Evolutionary conservation across 2,329 filamentous ascomycete genomes (phyloP).

Genomic region (Aureobasidium sp.): DNA sequence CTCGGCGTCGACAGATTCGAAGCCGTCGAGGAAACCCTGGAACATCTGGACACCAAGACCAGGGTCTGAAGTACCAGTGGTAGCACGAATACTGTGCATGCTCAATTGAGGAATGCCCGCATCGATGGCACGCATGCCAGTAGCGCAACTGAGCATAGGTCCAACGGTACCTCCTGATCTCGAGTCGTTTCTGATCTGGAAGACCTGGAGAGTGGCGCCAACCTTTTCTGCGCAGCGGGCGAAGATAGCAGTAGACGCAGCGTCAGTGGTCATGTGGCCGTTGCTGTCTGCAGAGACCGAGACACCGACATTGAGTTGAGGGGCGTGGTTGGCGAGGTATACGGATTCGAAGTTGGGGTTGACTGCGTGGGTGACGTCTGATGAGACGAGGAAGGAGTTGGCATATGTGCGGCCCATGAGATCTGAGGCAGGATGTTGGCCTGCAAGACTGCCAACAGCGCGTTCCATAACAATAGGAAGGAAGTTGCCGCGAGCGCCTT

Average conservation of each 20-base stretch:
- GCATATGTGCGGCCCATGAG: slow-evolving; percentile 76
- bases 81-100: slow-evolving; percentile 90
- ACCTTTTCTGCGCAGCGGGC: slow-evolving; percentile 67
- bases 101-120: slow-evolving; percentile 84
- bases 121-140: slow-evolving; percentile 77
- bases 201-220: slow-evolving; percentile 67
- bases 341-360: slow-evolving; percentile 85
- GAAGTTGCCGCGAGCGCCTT: slow-evolving; percentile 86
- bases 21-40: slow-evolving; percentile 80
- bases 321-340: slow-evolving; percentile 80
- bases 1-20: slow-evolving; percentile 75
- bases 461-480: slow-evolving; percentile 73
- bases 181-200: slow-evolving; percentile 91
- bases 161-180: slow-evolving; percentile 91
- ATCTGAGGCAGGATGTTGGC: slow-evolving; percentile 36
- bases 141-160: slow-evolving; percentile 71
- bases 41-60: slow-evolving; percentile 83
- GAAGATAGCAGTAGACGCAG: slow-evolving; percentile 73
- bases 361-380: slow-evolving; percentile 87
- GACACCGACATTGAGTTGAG: slow-evolving; percentile 81
- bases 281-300: slow-evolving; percentile 75
- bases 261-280: slow-evolving; percentile 93
- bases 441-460: slow-evolving; percentile 60
- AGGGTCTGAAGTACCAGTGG: slow-evolving; percentile 76
- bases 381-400: slow-evolving; percentile 83